Percentiles rank a stretch among this genome's conserved stretches.
These are phyloP conservation scores for Aspergillus avenaceus DNA, from an alignment of 495 filamentous ascomycete genomes.

Conservation along the genomic window DNA sequence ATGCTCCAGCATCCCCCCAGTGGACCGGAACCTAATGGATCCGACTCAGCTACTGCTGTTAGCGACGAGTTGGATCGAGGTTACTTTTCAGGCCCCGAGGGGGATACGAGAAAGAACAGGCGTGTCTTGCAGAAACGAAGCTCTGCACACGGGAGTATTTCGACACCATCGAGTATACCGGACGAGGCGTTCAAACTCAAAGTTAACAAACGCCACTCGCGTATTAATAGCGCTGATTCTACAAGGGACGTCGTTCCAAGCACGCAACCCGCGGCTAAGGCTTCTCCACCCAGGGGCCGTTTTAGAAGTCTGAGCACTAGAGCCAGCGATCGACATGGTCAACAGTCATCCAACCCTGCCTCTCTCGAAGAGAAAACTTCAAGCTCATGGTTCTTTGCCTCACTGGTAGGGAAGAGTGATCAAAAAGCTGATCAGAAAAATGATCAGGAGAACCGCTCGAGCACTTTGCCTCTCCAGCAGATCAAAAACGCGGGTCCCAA, in stretches of 20 bases:
- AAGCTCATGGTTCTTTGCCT: conserved; percentile 45
- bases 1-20: conserved; percentile 19
- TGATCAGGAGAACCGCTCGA: conserved; percentile 49
- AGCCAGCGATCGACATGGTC: conserved; percentile 29
- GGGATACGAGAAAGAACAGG: conserved; percentile 62
- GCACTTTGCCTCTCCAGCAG: conserved; percentile 38
- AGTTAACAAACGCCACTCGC: conserved; percentile 66
- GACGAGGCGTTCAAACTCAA: conserved; percentile 54
- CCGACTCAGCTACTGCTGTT: conserved; percentile 23
- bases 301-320: conserved; percentile 45
- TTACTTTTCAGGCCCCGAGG: conserved; percentile 89
- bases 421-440: too few relatives aligned
- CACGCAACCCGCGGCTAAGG: conserved; percentile 41
- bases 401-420: conserved; percentile 38
- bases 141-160: conserved; percentile 42
- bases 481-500: conserved; percentile 43
- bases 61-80: conserved; percentile 74
- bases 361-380: conserved; percentile 57
- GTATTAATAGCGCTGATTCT: conserved; percentile 69
- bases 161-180: conserved; percentile 67
- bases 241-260: conserved; percentile 40
- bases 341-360: conserved; percentile 50
- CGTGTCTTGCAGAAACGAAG: conserved; percentile 81
- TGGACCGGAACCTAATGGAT: conserved; percentile 20
- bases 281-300: conserved; percentile 39